phyloP scores from a whole-genome alignment of 2,329 filamentous ascomycete genomes.

The Biscogniauxia marginata region DNA sequence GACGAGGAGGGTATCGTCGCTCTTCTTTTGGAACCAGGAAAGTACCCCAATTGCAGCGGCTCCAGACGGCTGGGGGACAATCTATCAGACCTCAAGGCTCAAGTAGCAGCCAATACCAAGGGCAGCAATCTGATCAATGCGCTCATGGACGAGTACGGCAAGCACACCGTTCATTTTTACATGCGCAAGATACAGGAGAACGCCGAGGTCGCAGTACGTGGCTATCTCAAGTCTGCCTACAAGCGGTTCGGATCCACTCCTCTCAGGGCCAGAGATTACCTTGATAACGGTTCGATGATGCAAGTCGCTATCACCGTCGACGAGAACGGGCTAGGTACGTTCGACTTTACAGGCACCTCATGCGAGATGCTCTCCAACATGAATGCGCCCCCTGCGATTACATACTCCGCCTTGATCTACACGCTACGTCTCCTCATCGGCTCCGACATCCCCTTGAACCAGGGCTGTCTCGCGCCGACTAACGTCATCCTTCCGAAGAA shows the following conservation, averaged over 20 bases:
- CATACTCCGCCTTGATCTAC: slow-evolving; percentile 32
- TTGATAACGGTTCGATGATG: slow-evolving; percentile 58
- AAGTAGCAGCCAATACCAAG: slow-evolving; percentile 42
- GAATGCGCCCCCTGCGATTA: slow-evolving; percentile 33
- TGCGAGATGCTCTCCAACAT: slow-evolving; percentile 43
- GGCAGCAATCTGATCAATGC: slow-evolving; percentile 36
- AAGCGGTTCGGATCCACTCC: slow-evolving; percentile 53
- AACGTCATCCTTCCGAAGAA: slow-evolving; percentile 25
- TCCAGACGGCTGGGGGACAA: slow-evolving; percentile 41
- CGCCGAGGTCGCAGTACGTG: slow-evolving; percentile 38
- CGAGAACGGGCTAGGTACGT: slow-evolving; percentile 67
- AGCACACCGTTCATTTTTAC: slow-evolving; percentile 35
- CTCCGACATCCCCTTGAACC: slow-evolving; percentile 73
- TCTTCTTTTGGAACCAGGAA: slow-evolving; percentile 33
- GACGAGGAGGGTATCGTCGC: slow-evolving; percentile 34
- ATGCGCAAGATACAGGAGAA: slow-evolving; percentile 43
- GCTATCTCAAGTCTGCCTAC: slow-evolving; percentile 29
- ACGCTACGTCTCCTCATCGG: slow-evolving; percentile 61
- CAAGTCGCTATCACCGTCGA: slow-evolving; percentile 50
- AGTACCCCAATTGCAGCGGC: slow-evolving; percentile 37
- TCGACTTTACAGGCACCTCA: slow-evolving; percentile 50
- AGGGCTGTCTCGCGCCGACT: slow-evolving; percentile 58
- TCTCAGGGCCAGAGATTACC: slow-evolving; percentile 66
- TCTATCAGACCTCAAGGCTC: slow-evolving; percentile 38
- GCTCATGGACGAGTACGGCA: slow-evolving; percentile 35